Evolutionary conservation across 1,139 yeast genomes (phyloP), one percentile per base, ranked within the genome.

Genomic region (Candida frijolesensis): DNA sequence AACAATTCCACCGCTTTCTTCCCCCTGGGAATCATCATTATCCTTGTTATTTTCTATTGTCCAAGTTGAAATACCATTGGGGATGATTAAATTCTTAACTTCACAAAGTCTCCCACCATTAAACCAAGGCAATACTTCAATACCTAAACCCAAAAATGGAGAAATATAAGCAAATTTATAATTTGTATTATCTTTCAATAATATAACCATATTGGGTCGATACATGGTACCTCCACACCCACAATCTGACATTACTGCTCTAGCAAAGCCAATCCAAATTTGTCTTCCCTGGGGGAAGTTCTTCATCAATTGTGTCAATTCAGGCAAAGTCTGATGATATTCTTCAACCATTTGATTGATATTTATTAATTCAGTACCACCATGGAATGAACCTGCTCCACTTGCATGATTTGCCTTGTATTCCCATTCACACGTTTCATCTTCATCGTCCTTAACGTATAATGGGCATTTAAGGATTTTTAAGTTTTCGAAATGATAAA

Each of bases 261-360:
- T 68, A 1, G 80, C 80, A 56, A 79, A 75, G 0, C 82, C 81
- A 18, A 79, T 60, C 83, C 83, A 80, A 54, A 78, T 67, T 54
- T 79, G 79, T 44, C 73, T 64, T 15, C 67, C 67, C 4, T 66
- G 60, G 4, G 69, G 46, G 1, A 61, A 51, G 4, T 11, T 37
- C n/a, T 34, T 16, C n/a, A 7, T 42, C 57, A 52, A 4, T 49
- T 19, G 33, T 2, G 44, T 44, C 7, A 57, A 16, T 29, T 45
- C 39, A n/a, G 18, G 33, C 15, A 15, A 22, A 11, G 10, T 42
- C 33, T 27, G 37, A 8, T 25, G 29, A 25, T 25, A 25, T 9
- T 30, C 35, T 30, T 30, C 34, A 2, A 59, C 43, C 22, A 65
- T 46, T 6, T 59, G 51, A 43, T 62, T 62, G 12, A 67, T 44